Base-by-base conservation (phyloP, 345 rosid species). In the Citrus inodora region DNA sequence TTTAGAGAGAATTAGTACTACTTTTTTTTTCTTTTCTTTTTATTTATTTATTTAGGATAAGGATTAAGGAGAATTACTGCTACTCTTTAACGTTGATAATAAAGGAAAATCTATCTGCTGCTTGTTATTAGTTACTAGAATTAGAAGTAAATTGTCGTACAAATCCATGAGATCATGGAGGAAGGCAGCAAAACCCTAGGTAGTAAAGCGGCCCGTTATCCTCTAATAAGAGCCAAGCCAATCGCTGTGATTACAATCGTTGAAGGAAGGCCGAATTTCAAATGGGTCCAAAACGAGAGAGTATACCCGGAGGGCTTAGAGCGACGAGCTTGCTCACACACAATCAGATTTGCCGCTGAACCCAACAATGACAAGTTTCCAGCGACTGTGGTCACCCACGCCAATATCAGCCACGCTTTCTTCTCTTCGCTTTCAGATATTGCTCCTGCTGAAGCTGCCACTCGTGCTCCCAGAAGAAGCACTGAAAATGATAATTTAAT, bases 321-420 rank as follows among this genome's bases (percentile, higher is more conserved):
- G 8, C 70, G 76, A 22, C 74, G 75, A n/a, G 87, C 87, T 71
- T 81, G 82, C 71, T 84, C 87, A 27, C 87, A 81, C 70, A 81
- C 84, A n/a, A 81, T 81, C 80, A 84, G 38, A 74, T 84, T 81
- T 6, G 84, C 84, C 4, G 84, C 82, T 7, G 82, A 81, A 4
- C 83, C 85, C 42, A 84, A 9, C 66, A 79, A 14, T 0, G 85
- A 81, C 28, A 85, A 64, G 64, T 85, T 85, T 67, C 87, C 83
- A 0, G 87, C 87, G 64, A 82, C 83, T 0, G 87, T 85, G 74
- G 85, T 85, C 70, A 73, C 85, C 81, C 80, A 79, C 1, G 82
- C 84, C 61, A 84, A 42, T 5, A 81, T 25, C 19, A 85, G 77
- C 87, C 87, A 82, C 19, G 85, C 67, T 81, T 74, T 82, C 79